These are phyloP conservation scores for Filosporella fistucella DNA, from an alignment of 495 filamentous ascomycete species.

Conservation along the genomic window DNA sequence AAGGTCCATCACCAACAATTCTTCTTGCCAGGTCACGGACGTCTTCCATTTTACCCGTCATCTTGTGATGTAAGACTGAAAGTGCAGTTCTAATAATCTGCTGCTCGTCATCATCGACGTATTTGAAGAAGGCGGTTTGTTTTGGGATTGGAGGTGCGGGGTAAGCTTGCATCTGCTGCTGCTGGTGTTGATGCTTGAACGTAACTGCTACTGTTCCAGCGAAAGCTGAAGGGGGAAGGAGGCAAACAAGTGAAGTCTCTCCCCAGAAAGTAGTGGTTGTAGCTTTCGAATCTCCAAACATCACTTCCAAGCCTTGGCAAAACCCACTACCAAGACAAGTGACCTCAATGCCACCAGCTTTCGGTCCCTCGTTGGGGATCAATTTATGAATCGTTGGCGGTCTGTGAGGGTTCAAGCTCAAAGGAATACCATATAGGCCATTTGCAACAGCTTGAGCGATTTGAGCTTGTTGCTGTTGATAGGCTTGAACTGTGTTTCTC, in stretches of 20 bases:
- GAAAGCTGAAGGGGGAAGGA: slow-evolving; percentile 67
- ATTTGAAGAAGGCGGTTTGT: slow-evolving; percentile 62
- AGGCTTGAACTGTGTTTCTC: slow-evolving; percentile 36
- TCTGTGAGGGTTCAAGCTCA: slow-evolving; percentile 26
- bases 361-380: slow-evolving; percentile 77
- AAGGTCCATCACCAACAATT: slow-evolving; percentile 39
- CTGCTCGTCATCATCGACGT: slow-evolving; percentile 74
- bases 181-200: slow-evolving; percentile 56
- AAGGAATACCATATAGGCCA: slow-evolving; percentile 31
- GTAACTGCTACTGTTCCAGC: slow-evolving; percentile 72
- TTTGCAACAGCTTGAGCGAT: slow-evolving; percentile 33
- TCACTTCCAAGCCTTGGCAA: slow-evolving; percentile 72
- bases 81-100: slow-evolving; percentile 62
- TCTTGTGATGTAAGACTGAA: slow-evolving; percentile 50
- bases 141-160: slow-evolving; percentile 41
- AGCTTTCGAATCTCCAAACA: slow-evolving; percentile 77
- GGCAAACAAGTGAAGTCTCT: slow-evolving; percentile 74
- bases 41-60: slow-evolving; percentile 47
- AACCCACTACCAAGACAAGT: slow-evolving; percentile 78
- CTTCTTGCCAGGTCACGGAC: slow-evolving; percentile 45
- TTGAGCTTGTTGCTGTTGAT: slow-evolving; percentile 34
- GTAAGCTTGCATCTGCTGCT: slow-evolving; percentile 39
- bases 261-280: slow-evolving; percentile 82
- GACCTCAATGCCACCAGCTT: slow-evolving; percentile 79
- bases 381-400: slow-evolving; percentile 68